Evolutionary conservation across 1,284 basidiomycete species (phyloP).

Genomic region (Abortiporus biennis): DNA sequence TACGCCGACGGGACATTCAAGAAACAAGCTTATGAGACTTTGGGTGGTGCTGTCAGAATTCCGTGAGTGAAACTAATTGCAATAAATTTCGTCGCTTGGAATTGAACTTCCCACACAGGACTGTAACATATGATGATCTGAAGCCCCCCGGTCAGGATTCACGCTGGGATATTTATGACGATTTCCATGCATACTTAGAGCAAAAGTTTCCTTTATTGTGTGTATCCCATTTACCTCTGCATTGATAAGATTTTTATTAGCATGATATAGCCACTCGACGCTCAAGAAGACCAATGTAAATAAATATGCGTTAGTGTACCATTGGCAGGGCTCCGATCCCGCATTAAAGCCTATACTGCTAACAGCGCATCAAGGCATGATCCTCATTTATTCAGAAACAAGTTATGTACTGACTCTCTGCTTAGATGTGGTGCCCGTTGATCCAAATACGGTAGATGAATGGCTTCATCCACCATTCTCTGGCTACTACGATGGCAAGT

Average conservation of each 20-base stretch:
- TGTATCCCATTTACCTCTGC: conserved; percentile 10
- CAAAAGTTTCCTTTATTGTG: conserved; percentile 36
- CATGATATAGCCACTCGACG: conserved; percentile 37
- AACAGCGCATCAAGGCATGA: conserved; percentile 57
- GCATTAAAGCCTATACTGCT: conserved; percentile 60
- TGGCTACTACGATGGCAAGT: conserved; percentile 26
- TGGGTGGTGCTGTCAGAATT: conserved; percentile 37
- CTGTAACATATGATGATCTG: conserved; percentile 23
- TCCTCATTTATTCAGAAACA: too few relatives aligned
- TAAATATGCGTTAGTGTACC: conserved; percentile 59
- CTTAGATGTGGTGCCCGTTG: conserved; percentile 51
- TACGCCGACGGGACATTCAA: conserved; percentile 31
- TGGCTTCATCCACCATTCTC: conserved; percentile 40
- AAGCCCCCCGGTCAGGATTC: conserved; percentile 32
- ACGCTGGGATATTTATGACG: conserved; percentile 35
- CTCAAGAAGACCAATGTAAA: conserved; percentile 51
- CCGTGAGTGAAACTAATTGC: conserved; percentile 27
- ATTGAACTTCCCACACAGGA: conserved; percentile 14
- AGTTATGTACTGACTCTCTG: neutral
- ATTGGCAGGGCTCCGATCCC: conserved; percentile 52
- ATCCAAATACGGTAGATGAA: conserved; percentile 39
- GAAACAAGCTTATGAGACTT: conserved; percentile 31
- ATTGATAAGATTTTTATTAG: conserved; percentile 7
- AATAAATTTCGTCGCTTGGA: neutral
- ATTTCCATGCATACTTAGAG: conserved; percentile 36